Conservation (phyloP, 2,329 filamentous ascomycete species). For the Zymoseptoria crescenta region DNA sequence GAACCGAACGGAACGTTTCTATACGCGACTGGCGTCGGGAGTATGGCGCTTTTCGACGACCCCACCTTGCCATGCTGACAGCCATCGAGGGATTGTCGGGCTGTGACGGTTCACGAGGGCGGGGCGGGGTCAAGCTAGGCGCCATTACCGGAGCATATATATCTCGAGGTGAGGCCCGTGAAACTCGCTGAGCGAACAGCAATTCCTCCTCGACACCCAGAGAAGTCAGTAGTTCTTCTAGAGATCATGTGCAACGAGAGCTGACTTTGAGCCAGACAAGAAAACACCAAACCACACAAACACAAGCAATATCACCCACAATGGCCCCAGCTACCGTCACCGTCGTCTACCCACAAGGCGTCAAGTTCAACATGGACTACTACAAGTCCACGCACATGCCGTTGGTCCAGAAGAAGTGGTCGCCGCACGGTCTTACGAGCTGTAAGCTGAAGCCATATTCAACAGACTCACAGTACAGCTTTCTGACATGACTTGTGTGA, state of each 20-base stretch:
- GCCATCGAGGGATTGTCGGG: background rate
- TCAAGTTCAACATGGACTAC: conserved; percentile 34
- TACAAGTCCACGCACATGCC: conserved; percentile 35
- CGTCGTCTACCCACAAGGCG: conserved; percentile 31
- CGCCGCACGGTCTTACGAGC: conserved; percentile 25
- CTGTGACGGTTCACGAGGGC: background rate
- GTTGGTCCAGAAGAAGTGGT: conserved; percentile 28
- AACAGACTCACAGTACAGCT: background rate
- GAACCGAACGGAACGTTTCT: background rate
- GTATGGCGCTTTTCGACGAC: background rate
- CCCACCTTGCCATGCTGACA: background rate
- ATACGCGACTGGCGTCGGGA: background rate
- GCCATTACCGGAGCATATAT: background rate
- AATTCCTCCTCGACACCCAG: background rate
- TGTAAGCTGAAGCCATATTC: conserved; percentile 8
- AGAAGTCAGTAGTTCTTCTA: background rate
- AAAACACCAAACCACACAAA: background rate
- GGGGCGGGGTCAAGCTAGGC: background rate
- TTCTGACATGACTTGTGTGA: background rate
- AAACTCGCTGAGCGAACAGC: background rate
- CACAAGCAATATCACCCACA: conserved; percentile 4
- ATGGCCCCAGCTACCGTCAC: conserved; percentile 19
- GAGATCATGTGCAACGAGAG: background rate
- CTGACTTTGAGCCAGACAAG: background rate
- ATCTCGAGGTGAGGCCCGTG: background rate